phyloP scores from a whole-genome alignment of 169 alveolate genomes.

The Plasmodium sp. region DNA sequence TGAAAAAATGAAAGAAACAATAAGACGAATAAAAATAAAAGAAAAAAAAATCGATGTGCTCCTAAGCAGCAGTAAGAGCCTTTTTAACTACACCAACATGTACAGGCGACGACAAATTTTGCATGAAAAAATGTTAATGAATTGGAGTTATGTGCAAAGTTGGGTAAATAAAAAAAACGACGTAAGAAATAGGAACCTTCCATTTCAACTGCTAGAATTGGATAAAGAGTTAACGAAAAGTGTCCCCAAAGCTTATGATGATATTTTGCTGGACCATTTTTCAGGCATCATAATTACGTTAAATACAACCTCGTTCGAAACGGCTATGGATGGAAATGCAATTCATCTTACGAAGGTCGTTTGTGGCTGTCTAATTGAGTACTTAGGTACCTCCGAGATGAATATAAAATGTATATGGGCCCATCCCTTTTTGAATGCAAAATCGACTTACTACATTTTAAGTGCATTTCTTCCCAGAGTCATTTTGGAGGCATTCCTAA shows the following conservation, averaged over 20 bases:
- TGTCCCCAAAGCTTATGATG: constrained; percentile 80
- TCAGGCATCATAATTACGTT: constrained; percentile 85
- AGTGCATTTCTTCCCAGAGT: constrained; percentile 85
- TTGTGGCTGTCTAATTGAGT: constrained; percentile 85
- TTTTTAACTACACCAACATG: constrained; percentile 77
- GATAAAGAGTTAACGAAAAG: constrained; percentile 78
- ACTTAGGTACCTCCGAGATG: constrained; percentile 80
- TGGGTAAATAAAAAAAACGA: constrained; percentile 35
- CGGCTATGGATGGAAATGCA: constrained; percentile 39
- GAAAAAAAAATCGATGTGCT: constrained; percentile 74
- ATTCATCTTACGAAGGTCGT: constrained; percentile 76
- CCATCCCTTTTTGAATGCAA: constrained; percentile 83
- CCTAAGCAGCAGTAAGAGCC: constrained; percentile 70
- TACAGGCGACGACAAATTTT: constrained; percentile 83
- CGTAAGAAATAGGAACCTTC: constrained; percentile 81
- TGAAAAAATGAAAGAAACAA: constrained; percentile 36
- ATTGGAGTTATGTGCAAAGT: constrained; percentile 81
- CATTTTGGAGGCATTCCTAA: constrained; percentile 82
- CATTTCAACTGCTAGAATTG: constrained; percentile 83
- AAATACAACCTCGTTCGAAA: constrained; percentile 76
- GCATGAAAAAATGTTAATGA: constrained; percentile 80
- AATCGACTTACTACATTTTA: constrained; percentile 80
- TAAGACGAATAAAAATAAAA: constrained; percentile 55
- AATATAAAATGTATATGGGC: constrained; percentile 84
- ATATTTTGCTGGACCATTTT: constrained; percentile 81